phyloP scores from a whole-genome alignment of 768 basidiomycete species.

The Daedalea quercina region DNA sequence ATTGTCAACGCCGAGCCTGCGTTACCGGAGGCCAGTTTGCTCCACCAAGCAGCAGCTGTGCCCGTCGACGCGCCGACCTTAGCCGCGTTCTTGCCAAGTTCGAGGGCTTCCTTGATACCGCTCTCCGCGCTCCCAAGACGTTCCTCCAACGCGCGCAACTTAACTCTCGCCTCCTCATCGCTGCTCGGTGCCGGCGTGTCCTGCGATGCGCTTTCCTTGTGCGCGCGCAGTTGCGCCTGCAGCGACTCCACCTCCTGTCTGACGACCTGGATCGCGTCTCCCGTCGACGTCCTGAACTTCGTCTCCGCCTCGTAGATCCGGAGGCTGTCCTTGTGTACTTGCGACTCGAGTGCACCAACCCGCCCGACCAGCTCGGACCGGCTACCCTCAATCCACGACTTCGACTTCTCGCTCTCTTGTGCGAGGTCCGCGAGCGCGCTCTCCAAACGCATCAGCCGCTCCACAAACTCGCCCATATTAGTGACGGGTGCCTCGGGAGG shows the following conservation, averaged over 20 bases:
- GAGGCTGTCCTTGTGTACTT: slow-evolving; percentile 39
- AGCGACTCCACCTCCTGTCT: slow-evolving; percentile 51
- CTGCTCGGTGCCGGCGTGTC: slow-evolving; percentile 16
- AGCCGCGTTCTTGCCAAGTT: slow-evolving; percentile 44
- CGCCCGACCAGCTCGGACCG: slow-evolving; percentile 47
- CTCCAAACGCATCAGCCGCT: slow-evolving; percentile 59
- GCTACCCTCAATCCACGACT: slow-evolving; percentile 43
- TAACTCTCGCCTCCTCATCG: slow-evolving; percentile 53
- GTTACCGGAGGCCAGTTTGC: slow-evolving; percentile 44
- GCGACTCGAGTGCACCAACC: slow-evolving; percentile 51
- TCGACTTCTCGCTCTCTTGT: slow-evolving; percentile 43
- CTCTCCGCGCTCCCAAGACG: slow-evolving; percentile 56
- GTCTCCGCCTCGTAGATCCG: slow-evolving; percentile 48
- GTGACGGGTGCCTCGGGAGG: slow-evolving; percentile 54
- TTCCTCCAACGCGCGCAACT: slow-evolving; percentile 54
- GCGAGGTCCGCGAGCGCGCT: slow-evolving; percentile 54
- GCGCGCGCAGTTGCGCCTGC: slow-evolving; percentile 33
- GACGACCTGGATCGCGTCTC: slow-evolving; percentile 40
- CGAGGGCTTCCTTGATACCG: slow-evolving; percentile 66
- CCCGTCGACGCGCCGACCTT: slow-evolving; percentile 30
- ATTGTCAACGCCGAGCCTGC: slow-evolving; percentile 38
- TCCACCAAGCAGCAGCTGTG: slow-evolving; percentile 60
- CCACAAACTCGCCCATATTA: slow-evolving; percentile 60
- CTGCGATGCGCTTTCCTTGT: slow-evolving; percentile 15
- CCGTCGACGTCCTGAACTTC: slow-evolving; percentile 32